Evolutionary conservation across 768 basidiomycete genomes (phyloP).

Genomic region (Myochromella boudieri): DNA sequence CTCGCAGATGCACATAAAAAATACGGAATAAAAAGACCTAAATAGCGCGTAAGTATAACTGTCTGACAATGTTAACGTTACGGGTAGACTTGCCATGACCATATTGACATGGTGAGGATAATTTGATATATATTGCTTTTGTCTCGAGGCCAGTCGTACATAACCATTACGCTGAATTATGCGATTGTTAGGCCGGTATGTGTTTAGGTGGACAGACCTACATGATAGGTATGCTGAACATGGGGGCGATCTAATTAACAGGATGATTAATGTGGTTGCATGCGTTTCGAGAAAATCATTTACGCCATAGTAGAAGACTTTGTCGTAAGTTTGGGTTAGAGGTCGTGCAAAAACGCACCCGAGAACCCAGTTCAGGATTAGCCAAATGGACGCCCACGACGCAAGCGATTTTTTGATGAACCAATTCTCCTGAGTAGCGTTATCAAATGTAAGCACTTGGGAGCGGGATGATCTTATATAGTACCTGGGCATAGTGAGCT

Average conservation of each 20-base stretch:
- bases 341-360: constrained; percentile 51
- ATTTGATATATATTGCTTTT: constrained; percentile 59
- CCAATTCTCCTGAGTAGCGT: constrained; percentile 62
- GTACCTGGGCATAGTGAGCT: constrained; percentile 43
- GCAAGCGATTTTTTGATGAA: constrained; percentile 67
- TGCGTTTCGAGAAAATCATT: constrained; percentile 17
- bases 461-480: neutral
- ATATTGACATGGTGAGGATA: constrained; percentile 55
- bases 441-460: constrained; percentile 4
- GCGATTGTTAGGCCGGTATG: neutral
- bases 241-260: constrained; percentile 47
- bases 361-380: constrained; percentile 69
- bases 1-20: constrained; percentile 39
- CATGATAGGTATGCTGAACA: constrained; percentile 61
- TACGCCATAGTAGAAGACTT: constrained; percentile 60
- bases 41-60: constrained; percentile 12
- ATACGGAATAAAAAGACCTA: constrained; percentile 61
- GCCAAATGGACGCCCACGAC: constrained; percentile 62
- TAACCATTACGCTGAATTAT: constrained; percentile 48
- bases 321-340: constrained; percentile 45
- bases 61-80: neutral
- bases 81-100: constrained; percentile 60
- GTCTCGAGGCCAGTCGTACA: constrained; percentile 73
- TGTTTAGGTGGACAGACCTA: constrained; percentile 22
- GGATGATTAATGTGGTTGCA: neutral